Base-by-base conservation (phyloP, 2,329 filamentous ascomycete genomes). In the Colletotrichum simmondsii region DNA sequence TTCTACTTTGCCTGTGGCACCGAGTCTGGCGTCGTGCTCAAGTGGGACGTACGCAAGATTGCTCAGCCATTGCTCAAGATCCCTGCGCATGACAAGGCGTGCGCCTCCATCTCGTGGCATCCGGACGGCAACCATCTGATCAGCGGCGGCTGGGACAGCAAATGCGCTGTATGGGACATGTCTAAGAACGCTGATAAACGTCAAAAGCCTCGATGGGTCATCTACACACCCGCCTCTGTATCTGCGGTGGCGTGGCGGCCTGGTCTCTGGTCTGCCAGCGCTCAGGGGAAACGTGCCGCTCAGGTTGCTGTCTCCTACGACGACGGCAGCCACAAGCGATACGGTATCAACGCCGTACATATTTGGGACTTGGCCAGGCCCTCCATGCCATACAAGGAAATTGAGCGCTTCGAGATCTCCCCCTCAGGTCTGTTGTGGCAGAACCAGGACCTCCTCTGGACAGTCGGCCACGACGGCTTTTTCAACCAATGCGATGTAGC, bases 361-460 rank as follows among this genome's bases (percentile, higher is more conserved):
- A 85, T 93, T 24, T 93, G 91, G 91, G 92, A 93, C 77, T 81
- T 93, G n/a, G 91, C 90, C 7, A 85, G 92, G 37, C 90, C 91
- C 1, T 89, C 90, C 1, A 87, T 93, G 84, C 91, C 91, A 0
- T 92, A 91, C 77, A 92, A 92, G 75, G 89, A 92, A 76, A 87
- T 93, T 59, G 88, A 91, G 71, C 82, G 87, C 52, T 92, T 92
- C 75, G 87, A 89, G 26, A 84, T 79, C 32, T 87, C 90, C 3
- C 91, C 91, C 1, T 87, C 85, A 10, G 87, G 87, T 2, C 79
- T 93, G 19, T 80, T 92, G 7, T 93, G 92, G 91, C 89, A 89
- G 68, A 87, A 91, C 74, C 88, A 90, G 73, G 91, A 92, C 74
- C 85, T 92, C 58, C 81, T 93, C 1, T 93, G 91, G 91, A 91